Base-by-base conservation (phyloP, 192 early-diverging fungal species). In the Paraglomus occultum region DNA sequence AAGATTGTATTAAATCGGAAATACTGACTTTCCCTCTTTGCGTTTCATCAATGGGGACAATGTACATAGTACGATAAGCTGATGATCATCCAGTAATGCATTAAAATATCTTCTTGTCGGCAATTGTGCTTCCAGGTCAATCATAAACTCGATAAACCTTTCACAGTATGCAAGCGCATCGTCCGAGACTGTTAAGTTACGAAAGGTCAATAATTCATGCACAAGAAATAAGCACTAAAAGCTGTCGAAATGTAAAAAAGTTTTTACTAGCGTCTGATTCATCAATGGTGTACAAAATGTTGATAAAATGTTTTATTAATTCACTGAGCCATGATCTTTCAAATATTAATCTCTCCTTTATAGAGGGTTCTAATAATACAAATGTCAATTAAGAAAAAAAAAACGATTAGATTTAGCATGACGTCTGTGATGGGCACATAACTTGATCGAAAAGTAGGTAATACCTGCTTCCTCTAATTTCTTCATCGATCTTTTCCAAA, bases 91-190 rank as follows among this genome's bases (percentile, higher is more conserved):
- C 15, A 99, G 67, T 6, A 99, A 58, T 2, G 85, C 77, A 70
- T 90, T 86, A 54, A 97, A 86, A 65, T 85, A 94, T 44, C 96
- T 87, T n/a, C 96, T 89, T 2, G 96, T 98, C 5, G 95, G 87
- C 59, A 98, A 76, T 78, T 97, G 96, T 15, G 92, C 84, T 62
- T 90, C 87, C 8, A 99, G 75, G 67, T 94, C 92, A 10, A 95
- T 90, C 49, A 99, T 68, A 17, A 99, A 84, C 77, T 97, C 94
- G 10, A 96, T 63, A 59, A 89, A 87, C 20, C 91, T 82, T 42
- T 87, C 87, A 59, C 80, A 81, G 60, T 91, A 95, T 22, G 72
- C 71, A 23, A 92, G 54, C 2, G 76, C 71, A 40, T 88, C 83
- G 52, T 17, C 47, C 39, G 14, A 14, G 15, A 5, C 15, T 11